Conservation (phyloP, 1,284 basidiomycete species). For the Moniliella sp. region DNA sequence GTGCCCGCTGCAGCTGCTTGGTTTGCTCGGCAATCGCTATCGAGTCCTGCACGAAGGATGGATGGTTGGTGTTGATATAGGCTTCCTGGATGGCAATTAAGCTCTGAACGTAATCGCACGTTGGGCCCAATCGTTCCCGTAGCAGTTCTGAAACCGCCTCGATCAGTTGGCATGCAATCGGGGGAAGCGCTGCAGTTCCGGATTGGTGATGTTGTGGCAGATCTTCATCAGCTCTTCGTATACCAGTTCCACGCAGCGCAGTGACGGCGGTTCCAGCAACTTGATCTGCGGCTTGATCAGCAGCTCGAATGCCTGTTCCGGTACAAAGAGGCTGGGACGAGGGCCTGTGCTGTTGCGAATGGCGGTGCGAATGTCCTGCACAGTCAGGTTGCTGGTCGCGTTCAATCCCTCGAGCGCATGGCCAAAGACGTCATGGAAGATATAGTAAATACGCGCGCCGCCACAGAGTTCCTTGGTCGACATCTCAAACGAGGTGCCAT, state of each 20-base stretch:
- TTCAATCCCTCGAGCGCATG: constrained; percentile 73
- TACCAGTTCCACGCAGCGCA: constrained; percentile 88
- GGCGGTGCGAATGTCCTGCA: constrained; percentile 86
- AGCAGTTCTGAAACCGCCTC: constrained; percentile 93
- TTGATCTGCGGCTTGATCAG: constrained; percentile 98
- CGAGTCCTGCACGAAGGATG: constrained; percentile 48
- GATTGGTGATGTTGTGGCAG: constrained; percentile 85
- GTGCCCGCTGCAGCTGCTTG: too few relatives aligned
- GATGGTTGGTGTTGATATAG: constrained; percentile 97
- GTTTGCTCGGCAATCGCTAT: constrained; percentile 28
- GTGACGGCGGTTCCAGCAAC: constrained; percentile 70
- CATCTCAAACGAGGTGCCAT: constrained; percentile 87
- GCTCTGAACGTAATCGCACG: constrained; percentile 82
- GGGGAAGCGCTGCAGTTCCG: constrained; percentile 97
- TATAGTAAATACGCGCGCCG: constrained; percentile 93
- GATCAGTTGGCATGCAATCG: constrained; percentile 72
- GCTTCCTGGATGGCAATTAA: constrained; percentile 95
- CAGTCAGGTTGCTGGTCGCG: constrained; percentile 68
- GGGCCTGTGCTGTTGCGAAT: constrained; percentile 96
- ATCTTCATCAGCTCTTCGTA: constrained; percentile 99
- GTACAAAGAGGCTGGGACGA: constrained; percentile 80
- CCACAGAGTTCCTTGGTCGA: constrained; percentile 96
- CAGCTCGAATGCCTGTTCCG: constrained; percentile 87
- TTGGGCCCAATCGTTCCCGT: constrained; percentile 80
- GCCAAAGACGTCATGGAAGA: constrained; percentile 96